Evolutionary conservation across 139 green algal species (phyloP), one percentile per base, ranked within the genome.

Genomic region (Auxenochlorella protothecoides): DNA sequence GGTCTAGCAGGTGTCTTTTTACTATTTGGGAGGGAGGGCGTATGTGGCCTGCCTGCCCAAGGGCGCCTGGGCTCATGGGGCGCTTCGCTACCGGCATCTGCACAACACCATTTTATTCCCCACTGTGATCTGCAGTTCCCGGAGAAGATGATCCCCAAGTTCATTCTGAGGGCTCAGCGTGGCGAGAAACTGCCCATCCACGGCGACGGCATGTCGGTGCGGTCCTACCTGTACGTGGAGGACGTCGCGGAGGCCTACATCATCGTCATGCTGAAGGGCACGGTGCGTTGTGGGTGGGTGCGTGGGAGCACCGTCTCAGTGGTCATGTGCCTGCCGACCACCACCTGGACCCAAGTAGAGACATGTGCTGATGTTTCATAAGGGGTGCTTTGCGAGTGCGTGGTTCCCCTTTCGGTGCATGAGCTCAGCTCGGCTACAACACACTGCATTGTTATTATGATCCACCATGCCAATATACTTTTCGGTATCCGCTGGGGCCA

Each of bases 161-260:
- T 94, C 75, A 90, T 83, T 0, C 78, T 94, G 59, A 86, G 90
- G 55, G 87, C 87, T 3, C 72, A 74, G 11, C 87, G 81, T 14
- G 92, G 89, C 44, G 63, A 81, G 68, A 61, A 77, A 5, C 78
- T 96, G 55, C 88, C 91, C 56, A 83, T 96, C 55, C 86, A 92
- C 68, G 86, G 85, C 12, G 76, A 78, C 57, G 82, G 81, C 65
- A 27, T 74, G 51, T 55, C 73, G 5, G 85, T 77, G 44, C 81
- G 89, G 53, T 85, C 72, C 16, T 96, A 94, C 81, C 84, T 96
- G 72, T 97, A 90, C 76, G 92, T 97, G 61, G 89, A 97, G 74
- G 94, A 99, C 74, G 94, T 99, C 55, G 92, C 91, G 3, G 84
- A 86, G 55, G 93, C 92, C 4, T 97, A 96, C 79, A 90, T 96